Base-by-base conservation (phyloP, 352 stramenopile species). In the Globisporangium solare region DNA sequence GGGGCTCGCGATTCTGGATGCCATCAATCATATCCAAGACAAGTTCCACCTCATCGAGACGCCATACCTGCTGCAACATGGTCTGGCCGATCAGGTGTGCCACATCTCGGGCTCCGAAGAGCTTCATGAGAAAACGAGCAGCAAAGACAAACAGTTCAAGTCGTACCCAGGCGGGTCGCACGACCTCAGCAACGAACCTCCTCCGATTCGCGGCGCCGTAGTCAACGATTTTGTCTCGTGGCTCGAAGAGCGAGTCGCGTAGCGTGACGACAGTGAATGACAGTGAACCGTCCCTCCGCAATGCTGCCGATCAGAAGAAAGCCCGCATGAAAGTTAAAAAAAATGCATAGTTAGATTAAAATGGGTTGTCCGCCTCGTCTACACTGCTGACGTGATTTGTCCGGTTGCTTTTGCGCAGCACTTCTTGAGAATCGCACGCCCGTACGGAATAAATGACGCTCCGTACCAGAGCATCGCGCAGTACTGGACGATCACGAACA, bases 381-480 rank as follows among this genome's bases (percentile, higher is more conserved):
- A 65, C 47, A 76, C 74, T 46, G 61, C 71, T 12, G 56, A 47
- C 39, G 60, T 68, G 63, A 73, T 66, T 49, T 88, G 80, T n/a
- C 66, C 69, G 7, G 72, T 69, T 7, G 62, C 71, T 58, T 87
- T 90, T 21, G 66, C 58, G 57, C 71, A 80, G 56, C 76, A 76
- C 50, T 90, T 92, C 54, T 88, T 86, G 41, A 92, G 68, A 43
- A 94, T 86, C 10, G 79, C 70, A 41, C 83, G 75, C 27, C 81
- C 83, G 67, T 92, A 94, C 22, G 79, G 83, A 51, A 92, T 76
- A 61, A 90, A 92, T 11, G 77, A 91, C 45, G 79, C 81, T 45
- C 81, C 81, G 66, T 91, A 94, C 78, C 79, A 92, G 47, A 92
- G 74, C 83, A 92, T 94, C 3, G 83, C 81, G 15, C 54, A 61